These are phyloP conservation scores for Aurantiochytrium sp. DNA, from an alignment of 108 stramenopile genomes.

Conservation along the genomic window DNA sequence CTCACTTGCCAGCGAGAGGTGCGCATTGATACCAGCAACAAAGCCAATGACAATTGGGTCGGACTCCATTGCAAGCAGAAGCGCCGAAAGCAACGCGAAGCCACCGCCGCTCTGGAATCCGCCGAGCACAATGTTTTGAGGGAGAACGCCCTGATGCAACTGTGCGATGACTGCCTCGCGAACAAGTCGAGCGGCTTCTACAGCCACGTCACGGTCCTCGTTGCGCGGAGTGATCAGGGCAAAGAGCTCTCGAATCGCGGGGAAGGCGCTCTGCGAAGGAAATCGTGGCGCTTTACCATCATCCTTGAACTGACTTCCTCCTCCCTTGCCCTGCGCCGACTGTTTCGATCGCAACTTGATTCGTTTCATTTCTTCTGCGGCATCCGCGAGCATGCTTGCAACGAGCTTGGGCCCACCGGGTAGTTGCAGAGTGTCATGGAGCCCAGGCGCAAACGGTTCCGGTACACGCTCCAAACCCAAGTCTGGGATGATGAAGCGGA, in stretches of 20 bases:
- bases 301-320: not conserved
- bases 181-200: not conserved
- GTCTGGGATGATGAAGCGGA: slow-evolving; percentile 1
- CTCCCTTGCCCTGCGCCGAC: not conserved
- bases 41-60: not conserved
- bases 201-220: not conserved
- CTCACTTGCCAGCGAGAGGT: not conserved
- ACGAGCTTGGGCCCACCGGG: not conserved
- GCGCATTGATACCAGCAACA: not conserved
- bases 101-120: not conserved
- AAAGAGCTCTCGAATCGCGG: not conserved
- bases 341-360: not conserved
- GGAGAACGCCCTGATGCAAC: not conserved
- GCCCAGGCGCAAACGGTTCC: not conserved
- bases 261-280: not conserved
- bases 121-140: not conserved
- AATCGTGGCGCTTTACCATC: not conserved
- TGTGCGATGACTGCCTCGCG: not conserved
- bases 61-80: not conserved
- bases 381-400: not conserved
- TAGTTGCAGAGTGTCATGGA: not conserved
- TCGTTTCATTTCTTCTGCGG: not conserved
- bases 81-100: not conserved
- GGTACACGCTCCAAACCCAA: not conserved
- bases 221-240: not conserved